Percentiles rank a stretch among this genome's conserved stretches.
phyloP scores from a whole-genome alignment of 352 stramenopile species.

The Pythium scleroteichum region DNA sequence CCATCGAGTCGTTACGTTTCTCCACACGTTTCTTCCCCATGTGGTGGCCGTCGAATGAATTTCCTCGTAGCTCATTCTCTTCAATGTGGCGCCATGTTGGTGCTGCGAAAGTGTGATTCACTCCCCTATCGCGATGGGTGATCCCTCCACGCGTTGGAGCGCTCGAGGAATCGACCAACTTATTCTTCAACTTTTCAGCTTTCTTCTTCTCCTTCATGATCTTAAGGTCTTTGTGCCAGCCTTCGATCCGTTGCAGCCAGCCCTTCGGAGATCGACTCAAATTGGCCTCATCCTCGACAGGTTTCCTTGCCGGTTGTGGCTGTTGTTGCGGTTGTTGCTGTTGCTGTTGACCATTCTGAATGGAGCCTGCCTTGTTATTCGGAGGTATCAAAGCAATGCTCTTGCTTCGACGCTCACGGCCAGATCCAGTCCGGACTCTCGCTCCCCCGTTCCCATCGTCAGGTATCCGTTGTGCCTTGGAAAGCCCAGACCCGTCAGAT shows the following conservation, averaged over 20 bases:
- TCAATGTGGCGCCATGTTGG: constrained; percentile 27
- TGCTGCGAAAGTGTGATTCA: constrained; percentile 28
- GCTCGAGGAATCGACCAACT: constrained; percentile 36
- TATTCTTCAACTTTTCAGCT: constrained; percentile 61
- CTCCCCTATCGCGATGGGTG: constrained; percentile 20
- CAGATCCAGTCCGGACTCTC: neutral
- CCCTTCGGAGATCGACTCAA: constrained; percentile 59
- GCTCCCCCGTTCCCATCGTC: constrained; percentile 22
- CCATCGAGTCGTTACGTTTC: constrained; percentile 26
- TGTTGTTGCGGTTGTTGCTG: constrained; percentile 6
- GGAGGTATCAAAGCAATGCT: constrained; percentile 60
- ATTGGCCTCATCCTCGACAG: constrained; percentile 39
- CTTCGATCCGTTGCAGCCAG: constrained; percentile 80
- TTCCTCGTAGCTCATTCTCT: constrained; percentile 24
- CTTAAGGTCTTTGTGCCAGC: constrained; percentile 82
- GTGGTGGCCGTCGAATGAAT: constrained; percentile 31
- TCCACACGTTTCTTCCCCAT: constrained; percentile 6
- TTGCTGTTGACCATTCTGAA: constrained; percentile 21
- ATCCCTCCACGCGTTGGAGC: constrained; percentile 29
- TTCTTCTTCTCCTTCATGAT: constrained; percentile 80
- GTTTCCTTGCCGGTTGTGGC: no score
- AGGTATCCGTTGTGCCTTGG: constrained; percentile 15
- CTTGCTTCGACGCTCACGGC: constrained; percentile 55
- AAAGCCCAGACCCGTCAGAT: constrained; percentile 31
- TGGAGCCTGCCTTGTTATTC: constrained; percentile 29